These are phyloP conservation scores for Fusarium dimerum DNA, from an alignment of 2,329 filamentous ascomycete species.

Conservation along the genomic window DNA sequence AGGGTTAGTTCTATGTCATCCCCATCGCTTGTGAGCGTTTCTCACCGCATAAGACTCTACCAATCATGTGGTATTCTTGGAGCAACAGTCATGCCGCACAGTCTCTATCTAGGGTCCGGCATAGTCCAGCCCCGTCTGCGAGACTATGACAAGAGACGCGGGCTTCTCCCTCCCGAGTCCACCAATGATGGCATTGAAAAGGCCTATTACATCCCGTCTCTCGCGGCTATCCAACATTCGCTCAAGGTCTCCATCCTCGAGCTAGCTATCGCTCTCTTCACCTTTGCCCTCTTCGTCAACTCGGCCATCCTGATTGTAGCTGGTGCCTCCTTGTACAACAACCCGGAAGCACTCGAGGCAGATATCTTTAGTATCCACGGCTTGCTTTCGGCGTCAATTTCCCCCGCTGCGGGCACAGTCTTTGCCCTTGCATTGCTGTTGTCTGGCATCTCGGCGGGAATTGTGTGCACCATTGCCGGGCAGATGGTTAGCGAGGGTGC, in stretches of 20 bases:
- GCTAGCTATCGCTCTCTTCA: constrained; percentile 71
- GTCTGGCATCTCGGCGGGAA: constrained; percentile 78
- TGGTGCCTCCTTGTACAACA: constrained; percentile 71
- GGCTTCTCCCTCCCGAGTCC: constrained; percentile 46
- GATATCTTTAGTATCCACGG: constrained; percentile 83
- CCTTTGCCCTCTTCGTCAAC: constrained; percentile 84
- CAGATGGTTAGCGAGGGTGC: constrained; percentile 89
- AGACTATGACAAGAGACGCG: constrained; percentile 63
- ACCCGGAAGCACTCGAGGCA: constrained; percentile 61
- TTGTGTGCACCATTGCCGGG: constrained; percentile 86
- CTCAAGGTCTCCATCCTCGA: constrained; percentile 74
- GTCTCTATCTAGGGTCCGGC: constrained; percentile 67
- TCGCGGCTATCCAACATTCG: constrained; percentile 71
- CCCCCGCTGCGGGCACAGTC: constrained; percentile 74
- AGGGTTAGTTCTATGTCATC: constrained; percentile 40
- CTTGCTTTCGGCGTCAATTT: constrained; percentile 68
- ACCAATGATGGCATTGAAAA: constrained; percentile 38
- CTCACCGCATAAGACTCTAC: constrained; percentile 48
- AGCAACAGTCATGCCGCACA: constrained; percentile 74
- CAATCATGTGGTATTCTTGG: constrained; percentile 77
- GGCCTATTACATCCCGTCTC: constrained; percentile 68
- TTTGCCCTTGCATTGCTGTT: constrained; percentile 81
- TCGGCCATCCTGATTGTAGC: constrained; percentile 80
- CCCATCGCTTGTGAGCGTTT: no score
- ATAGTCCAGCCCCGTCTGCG: constrained; percentile 67